Percentiles rank a stretch among this genome's conserved stretches.
phyloP scores from a whole-genome alignment of 345 rosid genomes.

The Camelina neglecta region DNA sequence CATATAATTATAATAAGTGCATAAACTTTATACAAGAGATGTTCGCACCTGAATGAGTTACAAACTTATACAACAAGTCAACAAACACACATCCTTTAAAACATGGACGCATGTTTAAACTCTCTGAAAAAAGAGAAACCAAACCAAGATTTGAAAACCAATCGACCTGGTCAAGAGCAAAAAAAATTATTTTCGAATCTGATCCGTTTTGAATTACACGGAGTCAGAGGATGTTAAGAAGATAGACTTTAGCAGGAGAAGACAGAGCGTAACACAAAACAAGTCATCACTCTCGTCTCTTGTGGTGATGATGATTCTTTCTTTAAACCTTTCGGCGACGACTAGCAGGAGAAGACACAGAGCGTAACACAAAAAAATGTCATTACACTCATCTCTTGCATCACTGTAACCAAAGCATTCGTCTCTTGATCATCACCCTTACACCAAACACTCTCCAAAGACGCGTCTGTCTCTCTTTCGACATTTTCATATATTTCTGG shows the following conservation, averaged over 20 bases:
- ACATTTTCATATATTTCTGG: no score
- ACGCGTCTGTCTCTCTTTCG: no score
- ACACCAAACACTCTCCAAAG: conserved; percentile 16
- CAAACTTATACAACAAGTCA: conserved; percentile 23
- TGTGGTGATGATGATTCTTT: no score
- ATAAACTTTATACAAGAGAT: conserved; percentile 25
- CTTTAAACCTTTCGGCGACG: no score
- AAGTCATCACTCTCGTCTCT: no score
- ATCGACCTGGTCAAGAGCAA: background rate
- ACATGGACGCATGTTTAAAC: conserved; percentile 40
- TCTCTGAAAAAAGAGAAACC: background rate
- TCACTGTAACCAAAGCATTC: conserved; percentile 36
- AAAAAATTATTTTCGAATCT: background rate
- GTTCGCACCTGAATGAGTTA: conserved; percentile 33
- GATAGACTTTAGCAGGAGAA: no score
- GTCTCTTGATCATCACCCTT: conserved; percentile 33
- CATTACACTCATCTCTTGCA: conserved; percentile 43
- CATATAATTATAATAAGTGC: conserved; percentile 12
- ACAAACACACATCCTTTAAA: conserved; percentile 47
- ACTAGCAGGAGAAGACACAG: no score
- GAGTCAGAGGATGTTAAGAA: no score
- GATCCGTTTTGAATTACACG: no score
- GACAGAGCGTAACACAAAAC: no score
- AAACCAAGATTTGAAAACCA: background rate
- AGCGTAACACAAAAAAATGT: no score